phyloP scores from a whole-genome alignment of 2,329 filamentous ascomycete genomes.

The Apiospora aurea region DNA sequence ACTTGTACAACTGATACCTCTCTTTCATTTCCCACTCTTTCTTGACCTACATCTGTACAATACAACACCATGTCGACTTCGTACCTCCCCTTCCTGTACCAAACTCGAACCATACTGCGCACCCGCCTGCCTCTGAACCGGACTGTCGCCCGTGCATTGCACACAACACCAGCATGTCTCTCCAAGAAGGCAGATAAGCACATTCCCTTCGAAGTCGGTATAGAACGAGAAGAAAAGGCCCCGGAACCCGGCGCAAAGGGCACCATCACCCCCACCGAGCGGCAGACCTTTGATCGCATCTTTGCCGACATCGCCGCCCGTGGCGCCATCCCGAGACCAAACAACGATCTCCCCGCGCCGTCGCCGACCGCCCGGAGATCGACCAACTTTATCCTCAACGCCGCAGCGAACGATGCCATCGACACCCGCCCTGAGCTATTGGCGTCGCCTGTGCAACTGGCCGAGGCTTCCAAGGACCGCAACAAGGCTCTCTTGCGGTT shows the following conservation, averaged over 20 bases:
- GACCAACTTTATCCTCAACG: slow-evolving; percentile 39
- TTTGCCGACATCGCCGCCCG: slow-evolving; percentile 63
- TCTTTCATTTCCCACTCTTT: neutral
- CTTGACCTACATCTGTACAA: neutral
- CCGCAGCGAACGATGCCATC: slow-evolving; percentile 37
- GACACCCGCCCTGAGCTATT: slow-evolving; percentile 32
- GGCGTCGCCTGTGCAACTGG: slow-evolving; percentile 29
- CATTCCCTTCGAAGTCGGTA: slow-evolving; percentile 61
- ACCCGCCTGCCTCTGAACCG: slow-evolving; percentile 32
- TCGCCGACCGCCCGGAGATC: slow-evolving; percentile 30
- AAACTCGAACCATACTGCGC: slow-evolving; percentile 68
- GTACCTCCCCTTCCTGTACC: slow-evolving; percentile 73
- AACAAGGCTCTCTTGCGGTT: slow-evolving; percentile 48
- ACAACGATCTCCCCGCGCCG: slow-evolving; percentile 28
- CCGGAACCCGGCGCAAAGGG: slow-evolving; percentile 35
- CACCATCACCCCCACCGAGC: slow-evolving; percentile 66
- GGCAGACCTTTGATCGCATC: slow-evolving; percentile 57
- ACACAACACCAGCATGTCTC: slow-evolving; percentile 25
- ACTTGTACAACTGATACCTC: neutral
- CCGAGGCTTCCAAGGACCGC: slow-evolving; percentile 40
- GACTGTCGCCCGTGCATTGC: neutral
- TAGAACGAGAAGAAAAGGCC: slow-evolving; percentile 34
- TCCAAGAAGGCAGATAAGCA: slow-evolving; percentile 37
- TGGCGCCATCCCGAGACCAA: slow-evolving; percentile 35
- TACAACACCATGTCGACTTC: slow-evolving; percentile 52